Evolutionary conservation across 2,329 filamentous ascomycete species (phyloP), one percentile per base, ranked within the genome.

Genomic region (Microdochium bolleyi): DNA sequence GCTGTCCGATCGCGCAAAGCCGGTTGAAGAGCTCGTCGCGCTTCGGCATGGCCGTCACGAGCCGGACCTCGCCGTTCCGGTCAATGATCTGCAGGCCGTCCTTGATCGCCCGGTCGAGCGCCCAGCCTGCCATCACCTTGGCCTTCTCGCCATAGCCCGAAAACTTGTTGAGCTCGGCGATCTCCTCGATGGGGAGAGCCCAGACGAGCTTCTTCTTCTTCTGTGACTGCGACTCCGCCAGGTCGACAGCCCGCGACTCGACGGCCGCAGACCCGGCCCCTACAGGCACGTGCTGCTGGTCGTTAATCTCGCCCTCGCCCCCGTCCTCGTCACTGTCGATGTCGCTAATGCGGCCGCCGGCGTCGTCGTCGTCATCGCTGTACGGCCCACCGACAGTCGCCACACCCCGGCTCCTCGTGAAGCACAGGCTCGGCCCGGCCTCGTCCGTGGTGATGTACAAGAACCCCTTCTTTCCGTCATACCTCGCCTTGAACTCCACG

Each of bases 351-450:
- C n/a, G n/a, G n/a, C n/a, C n/a, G n/a, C n/a, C n/a, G 27, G 53
- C 55, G 51, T 72, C 74, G 61, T 68, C 76, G 53, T 76, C 74
- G 46, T 71, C 68, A 41, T 69, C 74, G 53, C 71, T 30, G 27
- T 30, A n/a, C 27, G 11, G 5, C 27, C 5, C 37, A 16, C 4
- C 7, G 14, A 22, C 16, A 21, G 41, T 46, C n/a, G n/a, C n/a
- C 16, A 46, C 41, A 16, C 19, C 41, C 3, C 41, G 41, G 9
- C 41, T 22, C 41, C 41, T 21, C 9, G 41, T 46, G 41, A 46
- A 46, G 41, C 41, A 46, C 41, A 46, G 5, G 9, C 41, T 46
- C 41, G 41, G 14, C 3, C 9, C n/a, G 7, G 4, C 16, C 41
- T 21, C 41, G 19, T 8, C n/a, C 16, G 41, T 46, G 9, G 41